A percentile compares a stretch with the other conserved stretches of the same genome.
phyloP scores from a whole-genome alignment of 2,329 filamentous ascomycete species.

The Fusarium oligoseptatum region DNA sequence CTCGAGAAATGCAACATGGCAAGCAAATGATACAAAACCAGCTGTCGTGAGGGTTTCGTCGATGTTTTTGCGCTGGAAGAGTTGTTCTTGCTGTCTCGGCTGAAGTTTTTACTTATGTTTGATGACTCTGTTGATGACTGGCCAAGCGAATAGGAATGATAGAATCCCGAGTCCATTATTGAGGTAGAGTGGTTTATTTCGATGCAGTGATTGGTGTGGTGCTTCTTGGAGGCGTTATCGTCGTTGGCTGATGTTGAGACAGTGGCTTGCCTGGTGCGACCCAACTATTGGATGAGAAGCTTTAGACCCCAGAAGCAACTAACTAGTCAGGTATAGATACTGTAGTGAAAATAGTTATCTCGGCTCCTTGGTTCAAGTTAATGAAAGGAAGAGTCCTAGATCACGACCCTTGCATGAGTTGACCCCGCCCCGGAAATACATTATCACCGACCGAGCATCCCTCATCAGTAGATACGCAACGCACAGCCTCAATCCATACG shows the following conservation, averaged over 20 bases:
- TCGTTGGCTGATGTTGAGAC: neutral
- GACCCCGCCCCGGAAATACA: conserved; percentile 1
- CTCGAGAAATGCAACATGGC: conserved; percentile 9
- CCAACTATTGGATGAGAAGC: neutral
- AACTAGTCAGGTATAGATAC: neutral
- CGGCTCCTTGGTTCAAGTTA: neutral
- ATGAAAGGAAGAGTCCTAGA: neutral
- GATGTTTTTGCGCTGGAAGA: neutral
- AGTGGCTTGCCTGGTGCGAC: neutral
- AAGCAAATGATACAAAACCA: conserved; percentile 8
- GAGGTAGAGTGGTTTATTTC: neutral
- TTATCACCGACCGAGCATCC: neutral
- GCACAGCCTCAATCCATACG: neutral
- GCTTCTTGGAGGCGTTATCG: neutral
- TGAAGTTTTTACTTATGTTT: neutral
- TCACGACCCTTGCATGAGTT: neutral
- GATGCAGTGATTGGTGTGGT: neutral
- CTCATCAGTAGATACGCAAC: neutral
- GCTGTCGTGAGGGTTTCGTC: neutral
- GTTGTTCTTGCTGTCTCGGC: neutral
- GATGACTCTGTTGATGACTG: conserved; percentile 2
- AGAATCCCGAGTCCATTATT: conserved; percentile 6
- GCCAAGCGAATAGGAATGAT: neutral
- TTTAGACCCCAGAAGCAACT: neutral
- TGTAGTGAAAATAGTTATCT: neutral